Evolutionary conservation across 2,329 filamentous ascomycete genomes (phyloP).

Genomic region (Colletotrichum australisinense): DNA sequence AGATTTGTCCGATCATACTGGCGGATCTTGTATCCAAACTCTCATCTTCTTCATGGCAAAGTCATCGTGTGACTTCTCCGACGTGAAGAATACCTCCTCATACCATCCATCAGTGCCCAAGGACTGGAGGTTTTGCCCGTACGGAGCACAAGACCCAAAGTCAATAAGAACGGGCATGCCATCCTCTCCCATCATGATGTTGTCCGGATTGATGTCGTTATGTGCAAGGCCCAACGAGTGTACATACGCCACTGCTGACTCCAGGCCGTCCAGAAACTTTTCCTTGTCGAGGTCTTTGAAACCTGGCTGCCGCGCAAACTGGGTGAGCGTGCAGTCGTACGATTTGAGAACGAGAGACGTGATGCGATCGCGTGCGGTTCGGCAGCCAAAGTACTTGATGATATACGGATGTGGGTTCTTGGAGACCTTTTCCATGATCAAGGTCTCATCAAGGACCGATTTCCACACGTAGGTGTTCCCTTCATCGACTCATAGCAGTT

Average conservation of each 20-base stretch:
- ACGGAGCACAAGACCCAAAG: slow-evolving; percentile 39
- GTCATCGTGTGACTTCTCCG: slow-evolving; percentile 29
- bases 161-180: slow-evolving; percentile 42
- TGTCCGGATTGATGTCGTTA: slow-evolving; percentile 43
- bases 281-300: neutral
- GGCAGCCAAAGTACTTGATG: neutral
- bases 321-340: neutral
- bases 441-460: neutral
- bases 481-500: neutral
- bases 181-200: slow-evolving; percentile 39
- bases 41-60: slow-evolving; percentile 28
- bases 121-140: slow-evolving; percentile 30
- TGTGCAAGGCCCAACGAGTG: slow-evolving; percentile 41
- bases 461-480: neutral
- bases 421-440: neutral
- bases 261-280: neutral
- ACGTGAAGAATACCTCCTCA: slow-evolving; percentile 31
- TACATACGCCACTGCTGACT: neutral
- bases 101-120: slow-evolving; percentile 34
- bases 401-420: neutral
- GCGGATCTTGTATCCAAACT: slow-evolving; percentile 10
- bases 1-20: neutral
- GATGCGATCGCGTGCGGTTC: neutral
- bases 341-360: neutral
- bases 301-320: neutral